Percentiles rank a stretch among this genome's conserved stretches.
Conservation (phyloP, 805 yeast species). For the Saturnispora dispora region DNA sequence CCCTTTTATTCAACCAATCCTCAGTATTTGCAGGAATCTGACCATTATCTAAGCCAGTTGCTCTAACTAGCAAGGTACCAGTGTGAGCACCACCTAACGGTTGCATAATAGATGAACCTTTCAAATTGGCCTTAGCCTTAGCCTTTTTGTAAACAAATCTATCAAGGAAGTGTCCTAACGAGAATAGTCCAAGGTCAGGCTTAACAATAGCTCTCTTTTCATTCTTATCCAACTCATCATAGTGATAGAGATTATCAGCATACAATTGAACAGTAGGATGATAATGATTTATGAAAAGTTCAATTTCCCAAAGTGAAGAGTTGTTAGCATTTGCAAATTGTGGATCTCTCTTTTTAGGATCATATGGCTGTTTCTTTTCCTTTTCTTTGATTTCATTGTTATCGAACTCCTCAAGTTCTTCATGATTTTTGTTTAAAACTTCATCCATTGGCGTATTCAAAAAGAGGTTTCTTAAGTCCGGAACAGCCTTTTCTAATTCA, state of each 20-base stretch:
- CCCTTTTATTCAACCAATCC: slow-evolving; percentile 67
- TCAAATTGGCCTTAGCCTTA: slow-evolving; percentile 60
- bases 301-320: slow-evolving; percentile 81
- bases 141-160: slow-evolving; percentile 93
- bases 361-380: slow-evolving; percentile 38
- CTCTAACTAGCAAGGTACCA: slow-evolving; percentile 56
- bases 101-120: slow-evolving; percentile 95
- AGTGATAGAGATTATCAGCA: slow-evolving; percentile 54
- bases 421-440: slow-evolving; percentile 38
- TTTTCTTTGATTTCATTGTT: slow-evolving; percentile 15
- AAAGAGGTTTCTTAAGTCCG: slow-evolving; percentile 58
- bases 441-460: slow-evolving; percentile 44
- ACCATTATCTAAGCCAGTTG: slow-evolving; percentile 33
- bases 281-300: slow-evolving; percentile 66
- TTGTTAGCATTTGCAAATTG: slow-evolving; percentile 74
- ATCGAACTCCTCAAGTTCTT: slow-evolving; percentile 27
- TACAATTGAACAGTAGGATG: slow-evolving; percentile 88
- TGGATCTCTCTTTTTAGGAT: slow-evolving; percentile 90
- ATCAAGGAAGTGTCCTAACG: slow-evolving; percentile 85
- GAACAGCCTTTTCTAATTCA: slow-evolving; percentile 55
- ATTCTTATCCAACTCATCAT: slow-evolving; percentile 23
- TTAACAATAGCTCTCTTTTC: slow-evolving; percentile 34
- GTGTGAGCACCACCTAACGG: slow-evolving; percentile 85
- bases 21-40: slow-evolving; percentile 69
- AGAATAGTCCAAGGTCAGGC: slow-evolving; percentile 86